phyloP scores from a whole-genome alignment of 2,329 filamentous ascomycete species.

The Monilinia polystroma region DNA sequence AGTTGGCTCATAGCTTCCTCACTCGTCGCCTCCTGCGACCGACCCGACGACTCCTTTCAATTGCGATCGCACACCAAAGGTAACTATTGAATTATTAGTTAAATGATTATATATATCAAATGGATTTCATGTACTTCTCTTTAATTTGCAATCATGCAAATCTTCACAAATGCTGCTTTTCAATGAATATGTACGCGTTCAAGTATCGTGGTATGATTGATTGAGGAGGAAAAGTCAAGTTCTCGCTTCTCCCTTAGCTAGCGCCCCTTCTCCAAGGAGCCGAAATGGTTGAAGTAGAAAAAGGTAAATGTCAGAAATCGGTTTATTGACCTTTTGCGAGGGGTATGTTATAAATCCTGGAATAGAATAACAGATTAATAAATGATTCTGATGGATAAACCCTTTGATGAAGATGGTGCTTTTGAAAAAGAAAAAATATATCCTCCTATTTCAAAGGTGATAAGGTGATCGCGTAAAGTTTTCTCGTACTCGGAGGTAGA shows the following conservation, averaged over 20 bases:
- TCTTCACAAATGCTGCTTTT: slow-evolving; percentile 27
- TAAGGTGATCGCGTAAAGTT: slow-evolving; percentile 17
- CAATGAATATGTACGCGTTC: slow-evolving; percentile 28
- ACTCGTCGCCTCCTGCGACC: slow-evolving; percentile 27
- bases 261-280: slow-evolving; percentile 22
- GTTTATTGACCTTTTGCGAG: background rate
- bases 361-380: background rate
- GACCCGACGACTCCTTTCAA: slow-evolving; percentile 31
- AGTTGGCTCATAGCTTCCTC: slow-evolving; percentile 26
- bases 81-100: slow-evolving; percentile 34
- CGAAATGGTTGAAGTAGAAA: slow-evolving; percentile 10
- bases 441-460: slow-evolving; percentile 18
- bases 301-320: background rate
- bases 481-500: slow-evolving; percentile 10
- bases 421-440: background rate
- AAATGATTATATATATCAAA: slow-evolving; percentile 17
- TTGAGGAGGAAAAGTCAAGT: slow-evolving; percentile 26
- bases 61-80: slow-evolving; percentile 30
- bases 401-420: background rate
- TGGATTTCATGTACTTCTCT: slow-evolving; percentile 32
- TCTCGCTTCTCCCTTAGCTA: slow-evolving; percentile 26
- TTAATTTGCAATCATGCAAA: slow-evolving; percentile 28
- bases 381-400: background rate
- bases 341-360: background rate
- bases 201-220: slow-evolving; percentile 22